Base-by-base conservation (phyloP, 2,329 filamentous ascomycete genomes). In the Penicillium sumatraense region DNA sequence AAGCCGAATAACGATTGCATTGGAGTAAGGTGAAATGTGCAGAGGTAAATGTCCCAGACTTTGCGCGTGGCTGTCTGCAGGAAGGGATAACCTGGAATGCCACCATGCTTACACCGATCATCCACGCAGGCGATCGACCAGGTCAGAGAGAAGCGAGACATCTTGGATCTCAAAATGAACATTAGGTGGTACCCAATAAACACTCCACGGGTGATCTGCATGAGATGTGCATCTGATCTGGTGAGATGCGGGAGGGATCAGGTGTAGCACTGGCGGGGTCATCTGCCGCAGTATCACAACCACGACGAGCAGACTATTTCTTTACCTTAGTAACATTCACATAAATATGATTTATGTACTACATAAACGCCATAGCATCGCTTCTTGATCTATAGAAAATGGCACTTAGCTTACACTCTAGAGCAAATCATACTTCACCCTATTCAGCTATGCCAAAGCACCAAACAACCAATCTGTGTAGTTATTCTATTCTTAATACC, bases 11-110 rank as follows among this genome's bases (percentile, higher is more conserved):
- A 3, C 9, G 2, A 14, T n/a, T 4, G 18, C 18, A 5, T n/a
- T 18, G 2, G n/a, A 36, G 38, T 44, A 5, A 16, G 40, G 16
- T 21, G 18, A 11, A 27, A 23, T 26, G 14, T 16, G 23, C 23
- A 9, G 23, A 26, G n/a, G 23, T 14, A 27, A n/a, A 44, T 26
- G n/a, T 10, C 18, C 40, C 14, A 24, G 21, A 10, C 23, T n/a
- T 44, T n/a, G 14, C 40, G 40, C 40, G 23, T 44, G 40, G 40
- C 24, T 10, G 40, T 16, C 23, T 20, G 24, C 18, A 26, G 42
- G 26, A 46, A 46, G 42, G 42, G 42, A 31, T 46, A 46, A 26
- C 26, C 27, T 23, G 42, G 42, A 46, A 46, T 46, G 42, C 42
- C 9, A 46, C 27, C 27, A 46, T 14, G n/a, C 23, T 3, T 14